Conservation (phyloP, 2,329 filamentous ascomycete genomes). For the Colletotrichum abscissum region DNA sequence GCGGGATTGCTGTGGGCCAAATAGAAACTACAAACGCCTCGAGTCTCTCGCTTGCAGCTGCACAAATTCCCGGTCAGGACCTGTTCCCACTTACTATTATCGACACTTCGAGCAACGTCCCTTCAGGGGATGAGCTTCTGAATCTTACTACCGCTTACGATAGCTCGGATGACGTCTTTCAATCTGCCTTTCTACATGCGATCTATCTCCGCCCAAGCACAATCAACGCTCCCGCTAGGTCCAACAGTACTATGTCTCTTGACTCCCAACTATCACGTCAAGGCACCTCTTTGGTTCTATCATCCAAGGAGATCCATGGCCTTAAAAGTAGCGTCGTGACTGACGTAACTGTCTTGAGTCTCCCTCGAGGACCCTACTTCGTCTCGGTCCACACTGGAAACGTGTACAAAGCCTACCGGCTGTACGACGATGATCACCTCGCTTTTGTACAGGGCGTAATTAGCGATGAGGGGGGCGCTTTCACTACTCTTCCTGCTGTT, state of each 20-base stretch:
- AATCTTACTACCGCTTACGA: slow-evolving; percentile 9
- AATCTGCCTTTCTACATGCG: slow-evolving; percentile 39
- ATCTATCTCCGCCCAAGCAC: slow-evolving; percentile 36
- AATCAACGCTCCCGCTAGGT: background rate
- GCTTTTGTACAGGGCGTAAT: slow-evolving; percentile 19
- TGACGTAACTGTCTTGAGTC: background rate
- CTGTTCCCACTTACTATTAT: slow-evolving; percentile 18
- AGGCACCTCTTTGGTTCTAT: background rate
- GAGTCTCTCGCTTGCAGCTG: background rate
- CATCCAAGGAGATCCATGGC: background rate
- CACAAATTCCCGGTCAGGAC: slow-evolving; percentile 3
- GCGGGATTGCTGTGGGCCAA: slow-evolving; percentile 12
- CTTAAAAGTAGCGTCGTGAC: background rate
- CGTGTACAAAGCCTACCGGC: slow-evolving; percentile 33
- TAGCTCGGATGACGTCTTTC: slow-evolving; percentile 43
- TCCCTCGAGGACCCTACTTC: slow-evolving; percentile 34
- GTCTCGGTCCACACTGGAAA: slow-evolving; percentile 8
- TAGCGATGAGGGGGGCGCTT: slow-evolving; percentile 4
- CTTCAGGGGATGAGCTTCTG: background rate
- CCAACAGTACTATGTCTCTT: background rate
- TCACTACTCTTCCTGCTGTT: background rate
- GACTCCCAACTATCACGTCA: background rate
- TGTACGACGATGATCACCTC: slow-evolving; percentile 30
- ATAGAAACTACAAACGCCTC: slow-evolving; percentile 6
- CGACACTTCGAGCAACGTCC: background rate